phyloP scores from a whole-genome alignment of 1,139 yeast genomes.

The Yamadazyma friedrichii region DNA sequence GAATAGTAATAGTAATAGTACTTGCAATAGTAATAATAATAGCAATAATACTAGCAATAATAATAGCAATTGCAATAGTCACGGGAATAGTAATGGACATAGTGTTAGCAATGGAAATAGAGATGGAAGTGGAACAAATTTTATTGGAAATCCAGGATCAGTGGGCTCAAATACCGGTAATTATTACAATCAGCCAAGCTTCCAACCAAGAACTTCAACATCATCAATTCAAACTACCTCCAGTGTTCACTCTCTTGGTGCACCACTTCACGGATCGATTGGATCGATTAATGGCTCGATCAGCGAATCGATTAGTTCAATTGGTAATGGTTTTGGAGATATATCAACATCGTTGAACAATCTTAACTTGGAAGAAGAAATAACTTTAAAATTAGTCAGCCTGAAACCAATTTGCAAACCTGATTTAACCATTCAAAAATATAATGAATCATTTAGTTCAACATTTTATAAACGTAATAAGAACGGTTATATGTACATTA shows the following conservation, averaged over 20 bases:
- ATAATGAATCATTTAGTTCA: slow-evolving; percentile 20
- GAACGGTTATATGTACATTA: slow-evolving; percentile 39
- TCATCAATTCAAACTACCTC: slow-evolving; percentile 7
- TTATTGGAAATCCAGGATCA: too few relatives aligned
- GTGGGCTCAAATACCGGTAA: too few relatives aligned
- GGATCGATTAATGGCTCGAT: not conserved
- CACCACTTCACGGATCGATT: not conserved
- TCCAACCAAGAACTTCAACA: slow-evolving; percentile 3
- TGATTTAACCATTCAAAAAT: slow-evolving; percentile 14
- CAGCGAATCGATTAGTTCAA: not conserved
- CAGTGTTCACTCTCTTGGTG: not conserved
- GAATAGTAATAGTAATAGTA: not conserved
- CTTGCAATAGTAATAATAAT: too few relatives aligned
- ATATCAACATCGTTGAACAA: not conserved
- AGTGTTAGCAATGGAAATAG: not conserved
- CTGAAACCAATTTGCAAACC: slow-evolving; percentile 9
- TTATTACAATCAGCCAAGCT: not conserved
- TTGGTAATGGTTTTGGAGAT: not conserved
- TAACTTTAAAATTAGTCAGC: slow-evolving; percentile 6
- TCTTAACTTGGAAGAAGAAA: slow-evolving; percentile 2
- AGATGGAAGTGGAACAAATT: too few relatives aligned
- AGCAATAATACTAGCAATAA: not conserved
- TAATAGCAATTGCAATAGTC: not conserved
- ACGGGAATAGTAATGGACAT: not conserved
- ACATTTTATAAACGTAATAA: slow-evolving; percentile 36